These are phyloP conservation scores for Antrodiella citrinella DNA, from an alignment of 768 basidiomycete genomes.

Conservation along the genomic window DNA sequence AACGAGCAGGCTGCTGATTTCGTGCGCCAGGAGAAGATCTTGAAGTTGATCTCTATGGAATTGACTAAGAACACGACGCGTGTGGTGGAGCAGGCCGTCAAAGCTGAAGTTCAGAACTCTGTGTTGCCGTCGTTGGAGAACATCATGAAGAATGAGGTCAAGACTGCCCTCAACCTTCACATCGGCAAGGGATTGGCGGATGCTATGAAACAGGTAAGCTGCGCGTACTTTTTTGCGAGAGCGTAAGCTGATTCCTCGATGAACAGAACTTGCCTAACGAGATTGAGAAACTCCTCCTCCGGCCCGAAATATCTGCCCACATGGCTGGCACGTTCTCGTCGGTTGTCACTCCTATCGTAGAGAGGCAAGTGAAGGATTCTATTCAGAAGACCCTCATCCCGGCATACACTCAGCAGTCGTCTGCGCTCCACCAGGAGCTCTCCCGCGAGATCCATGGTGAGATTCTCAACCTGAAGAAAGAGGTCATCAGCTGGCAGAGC, in stretches of 20 bases:
- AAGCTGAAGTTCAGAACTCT: conserved; percentile 75
- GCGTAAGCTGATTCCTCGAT: background rate
- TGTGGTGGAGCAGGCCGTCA: conserved; percentile 85
- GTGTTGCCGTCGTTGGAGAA: conserved; percentile 76
- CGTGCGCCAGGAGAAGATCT: conserved; percentile 78
- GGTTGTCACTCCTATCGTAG: conserved; percentile 67
- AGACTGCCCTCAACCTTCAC: conserved; percentile 68
- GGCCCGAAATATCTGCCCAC: conserved; percentile 70
- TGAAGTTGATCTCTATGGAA: conserved; percentile 82
- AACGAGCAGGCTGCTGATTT: conserved; percentile 78
- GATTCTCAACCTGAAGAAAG: conserved; percentile 69
- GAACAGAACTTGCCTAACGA: conserved; percentile 65
- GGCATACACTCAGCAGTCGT: conserved; percentile 66
- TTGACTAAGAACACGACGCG: conserved; percentile 82
- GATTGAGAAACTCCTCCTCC: conserved; percentile 68
- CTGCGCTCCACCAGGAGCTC: conserved; percentile 72
- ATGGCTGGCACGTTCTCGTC: conserved; percentile 68
- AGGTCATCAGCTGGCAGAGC: conserved; percentile 74
- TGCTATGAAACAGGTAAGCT: conserved; percentile 60
- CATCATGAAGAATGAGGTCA: conserved; percentile 78
- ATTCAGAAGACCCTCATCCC: conserved; percentile 70
- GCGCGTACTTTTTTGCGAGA: conserved; percentile 3
- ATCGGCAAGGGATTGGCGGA: conserved; percentile 67
- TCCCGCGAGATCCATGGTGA: conserved; percentile 68
- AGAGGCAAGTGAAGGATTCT: conserved; percentile 75